Evolutionary conservation across 2,329 filamentous ascomycete genomes (phyloP), one percentile per base, ranked within the genome.

Genomic region (Aspergillus pseudoglaucus): DNA sequence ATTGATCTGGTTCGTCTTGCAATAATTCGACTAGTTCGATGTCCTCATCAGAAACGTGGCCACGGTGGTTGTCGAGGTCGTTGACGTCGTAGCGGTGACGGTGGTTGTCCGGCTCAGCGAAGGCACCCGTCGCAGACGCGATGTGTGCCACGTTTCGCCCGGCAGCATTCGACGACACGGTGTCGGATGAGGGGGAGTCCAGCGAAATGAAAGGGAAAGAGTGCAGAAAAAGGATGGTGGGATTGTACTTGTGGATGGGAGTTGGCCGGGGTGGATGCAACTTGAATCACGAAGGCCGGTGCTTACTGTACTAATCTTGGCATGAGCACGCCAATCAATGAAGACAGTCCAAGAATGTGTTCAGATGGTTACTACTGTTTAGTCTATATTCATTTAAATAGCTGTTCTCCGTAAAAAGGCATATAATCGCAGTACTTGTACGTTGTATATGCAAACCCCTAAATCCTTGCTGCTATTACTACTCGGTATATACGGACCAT

Each of bases 21-120:
- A 10, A 38, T 8, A 55, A 59, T 14, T 59, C 53, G 54, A 56
- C 59, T 48, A 69, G 65, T 52, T 69, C 66, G 49, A 69, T 62
- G 46, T 58, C 60, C 52, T 62, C 55, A 33, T 41, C 54, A 44
- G 37, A 51, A 38, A 53, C 30, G 48, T 50, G 18, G 45, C n/a
- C n/a, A n/a, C 51, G 30, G 47, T 49, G 33, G 20, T 45, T 25
- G 42, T 51, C 12, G 20, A n/a, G 12, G 22, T 42, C 15, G 43
- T 35, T 23, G 43, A 22, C 22, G 43, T 39, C 7, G 43, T 45
- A 22, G 32, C 12, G 12, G 32, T 10, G 23, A 6, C 23, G 40
- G 40, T 25, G 18, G 23, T 12, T 10, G 18, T 18, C 22, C 22
- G 14, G 40, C 12, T 18, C 20, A 17, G 35, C 35, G 35, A 18